Percentiles rank a stretch among this genome's conserved stretches.
Evolutionary conservation across 768 basidiomycete genomes (phyloP).

Genomic region (Cystobasidium onofrii): DNA sequence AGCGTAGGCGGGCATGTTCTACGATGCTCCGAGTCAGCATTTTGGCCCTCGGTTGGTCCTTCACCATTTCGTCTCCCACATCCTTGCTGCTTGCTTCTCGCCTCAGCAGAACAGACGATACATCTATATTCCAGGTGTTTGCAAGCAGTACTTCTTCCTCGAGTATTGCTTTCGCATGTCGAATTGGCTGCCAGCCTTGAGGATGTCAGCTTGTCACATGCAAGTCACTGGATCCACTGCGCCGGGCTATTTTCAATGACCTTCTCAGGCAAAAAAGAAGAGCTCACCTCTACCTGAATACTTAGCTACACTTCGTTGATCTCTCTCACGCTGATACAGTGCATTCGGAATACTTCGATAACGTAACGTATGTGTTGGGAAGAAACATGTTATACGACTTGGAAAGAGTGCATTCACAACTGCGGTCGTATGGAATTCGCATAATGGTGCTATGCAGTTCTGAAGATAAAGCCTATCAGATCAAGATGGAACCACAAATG

Average conservation of each 20-base stretch:
- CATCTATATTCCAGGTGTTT: slow-evolving; percentile 29
- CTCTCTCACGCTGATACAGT: neutral
- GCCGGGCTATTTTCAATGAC: too few species aligned
- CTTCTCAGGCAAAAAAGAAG: neutral
- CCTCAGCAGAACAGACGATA: slow-evolving; percentile 10
- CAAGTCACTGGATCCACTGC: too few species aligned
- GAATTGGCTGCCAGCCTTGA: slow-evolving; percentile 25
- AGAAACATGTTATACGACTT: slow-evolving; percentile 22
- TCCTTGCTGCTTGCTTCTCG: too few species aligned
- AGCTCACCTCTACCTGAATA: slow-evolving; percentile 25
- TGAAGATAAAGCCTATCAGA: too few species aligned
- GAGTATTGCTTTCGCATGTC: neutral
- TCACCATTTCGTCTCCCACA: too few species aligned
- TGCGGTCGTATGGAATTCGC: slow-evolving; percentile 29
- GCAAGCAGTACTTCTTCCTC: slow-evolving; percentile 30
- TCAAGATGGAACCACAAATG: too few species aligned
- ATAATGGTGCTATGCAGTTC: slow-evolving; percentile 26
- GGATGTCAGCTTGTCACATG: neutral
- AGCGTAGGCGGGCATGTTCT: too few species aligned
- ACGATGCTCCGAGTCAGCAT: too few species aligned
- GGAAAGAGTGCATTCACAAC: slow-evolving; percentile 29
- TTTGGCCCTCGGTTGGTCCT: too few species aligned
- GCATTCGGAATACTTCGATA: slow-evolving; percentile 14
- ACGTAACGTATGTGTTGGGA: slow-evolving; percentile 20
- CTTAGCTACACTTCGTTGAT: slow-evolving; percentile 9